Evolutionary conservation across 2,329 filamentous ascomycete genomes (phyloP), one percentile per base, ranked within the genome.

Genomic region (Aspergillus persii): DNA sequence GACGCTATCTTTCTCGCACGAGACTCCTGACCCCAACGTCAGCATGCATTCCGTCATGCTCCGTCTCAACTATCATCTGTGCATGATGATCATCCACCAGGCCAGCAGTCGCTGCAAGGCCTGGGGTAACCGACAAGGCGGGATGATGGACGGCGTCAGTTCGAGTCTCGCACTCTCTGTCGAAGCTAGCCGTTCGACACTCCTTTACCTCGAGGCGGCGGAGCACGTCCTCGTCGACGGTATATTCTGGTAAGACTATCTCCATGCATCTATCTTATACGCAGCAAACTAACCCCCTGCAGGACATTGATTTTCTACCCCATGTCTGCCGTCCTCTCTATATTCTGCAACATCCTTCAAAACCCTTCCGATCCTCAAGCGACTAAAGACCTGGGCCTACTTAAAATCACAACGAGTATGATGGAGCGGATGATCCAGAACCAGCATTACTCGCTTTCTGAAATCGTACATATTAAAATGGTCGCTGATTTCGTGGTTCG

Each of bases 271-370:
- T 54, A n/a, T 15, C 44, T 27, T 2, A 15, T 50, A 36, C 27
- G 18, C 39, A 48, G n/a, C 39, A 12, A 49, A 5, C 11, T 39
- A 4, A n/a, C 23, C 4, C 5, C 1, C 33, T 29, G 3, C 54
- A 85, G 84, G 82, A 70, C 79, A n/a, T 68, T 85, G 3, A 74
- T 84, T 2, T 86, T 84, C 64, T 86, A 86, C 56, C 83, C 84
- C 1, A 79, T 84, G 56, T 80, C 81, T 0, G 83, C 84, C 1
- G 72, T 84, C 12, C 73, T 85, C 55, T 78, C 77, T 1, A 73
- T 86, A 0, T 86, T 86, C 64, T 83, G 81, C 71, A 83, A 81
- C 59, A 78, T 86, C 31, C 70, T 86, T 0, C 71, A 77, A 26
- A 74, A 81, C 31, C 84, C 84, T 0, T 70, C 78, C 0, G 71